Conservation (phyloP, 2,329 filamentous ascomycete genomes). For the Paraphaeosphaeria minitans region DNA sequence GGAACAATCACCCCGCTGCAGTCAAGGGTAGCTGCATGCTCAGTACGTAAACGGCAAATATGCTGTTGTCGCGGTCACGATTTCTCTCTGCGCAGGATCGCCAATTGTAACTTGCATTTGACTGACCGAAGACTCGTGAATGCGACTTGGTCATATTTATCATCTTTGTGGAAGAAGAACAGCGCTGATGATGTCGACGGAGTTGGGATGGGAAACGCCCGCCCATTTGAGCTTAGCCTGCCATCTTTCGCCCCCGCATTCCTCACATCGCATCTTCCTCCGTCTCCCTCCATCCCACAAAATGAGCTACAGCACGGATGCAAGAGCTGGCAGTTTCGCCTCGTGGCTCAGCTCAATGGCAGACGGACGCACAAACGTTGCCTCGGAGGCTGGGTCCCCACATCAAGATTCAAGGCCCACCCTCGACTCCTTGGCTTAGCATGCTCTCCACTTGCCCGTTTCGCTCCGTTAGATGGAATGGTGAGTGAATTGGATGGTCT, state of each 20-base stretch:
- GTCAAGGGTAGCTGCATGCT: neutral
- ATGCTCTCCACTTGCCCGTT: neutral
- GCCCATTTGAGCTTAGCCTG: neutral
- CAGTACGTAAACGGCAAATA: neutral
- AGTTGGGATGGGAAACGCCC: neutral
- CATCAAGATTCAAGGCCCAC: too few relatives aligned
- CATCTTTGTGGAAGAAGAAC: neutral
- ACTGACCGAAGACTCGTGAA: neutral
- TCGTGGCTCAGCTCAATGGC: neutral
- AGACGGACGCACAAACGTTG: neutral
- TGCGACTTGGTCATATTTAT: too few relatives aligned
- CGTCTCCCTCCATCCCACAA: neutral
- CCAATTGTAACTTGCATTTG: neutral
- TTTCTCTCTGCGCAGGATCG: neutral
- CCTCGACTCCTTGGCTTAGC: neutral
- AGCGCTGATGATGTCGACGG: neutral
- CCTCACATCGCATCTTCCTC: neutral
- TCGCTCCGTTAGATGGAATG: neutral
- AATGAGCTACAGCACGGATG: neutral
- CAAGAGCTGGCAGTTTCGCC: neutral
- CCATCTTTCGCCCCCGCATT: neutral
- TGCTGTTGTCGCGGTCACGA: neutral
- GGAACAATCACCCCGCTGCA: neutral
- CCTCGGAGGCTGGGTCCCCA: neutral
- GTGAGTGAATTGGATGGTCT: neutral